Conservation (phyloP, 169 alveolate species). For the Fabrea salina region DNA sequence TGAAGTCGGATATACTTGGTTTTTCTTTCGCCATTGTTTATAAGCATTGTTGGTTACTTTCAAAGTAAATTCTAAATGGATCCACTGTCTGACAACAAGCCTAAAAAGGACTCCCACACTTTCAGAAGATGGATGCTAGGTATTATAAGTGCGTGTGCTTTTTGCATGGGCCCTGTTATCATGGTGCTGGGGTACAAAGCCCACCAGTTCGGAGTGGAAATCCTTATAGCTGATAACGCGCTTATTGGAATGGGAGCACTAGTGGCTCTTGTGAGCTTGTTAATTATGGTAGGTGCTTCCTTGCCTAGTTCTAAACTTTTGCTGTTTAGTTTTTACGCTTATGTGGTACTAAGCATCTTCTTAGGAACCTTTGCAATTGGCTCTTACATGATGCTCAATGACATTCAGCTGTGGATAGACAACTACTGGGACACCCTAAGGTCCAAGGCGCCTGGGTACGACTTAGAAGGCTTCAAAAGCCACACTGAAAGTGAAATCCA, state of each 20-base stretch:
- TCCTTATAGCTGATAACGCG: slow-evolving; percentile 32
- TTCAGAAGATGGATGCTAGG: slow-evolving; percentile 33
- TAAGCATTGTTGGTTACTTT: too few relatives aligned
- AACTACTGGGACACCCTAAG: slow-evolving; percentile 22
- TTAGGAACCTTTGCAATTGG: slow-evolving; percentile 17
- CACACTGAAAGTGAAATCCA: slow-evolving; percentile 20
- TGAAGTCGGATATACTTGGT: too few relatives aligned
- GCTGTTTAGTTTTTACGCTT: slow-evolving; percentile 18
- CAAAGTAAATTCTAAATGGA: too few relatives aligned
- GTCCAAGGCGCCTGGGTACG: neutral
- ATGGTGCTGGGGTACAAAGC: slow-evolving; percentile 26
- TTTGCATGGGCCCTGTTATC: slow-evolving; percentile 26
- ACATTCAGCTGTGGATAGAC: slow-evolving; percentile 19
- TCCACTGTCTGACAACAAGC: too few relatives aligned
- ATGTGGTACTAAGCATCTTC: neutral
- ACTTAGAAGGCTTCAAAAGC: neutral
- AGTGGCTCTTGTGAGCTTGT: neutral
- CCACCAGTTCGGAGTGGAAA: slow-evolving; percentile 1
- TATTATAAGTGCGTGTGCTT: neutral
- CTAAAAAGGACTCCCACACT: neutral
- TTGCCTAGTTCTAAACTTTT: neutral
- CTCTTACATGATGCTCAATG: neutral
- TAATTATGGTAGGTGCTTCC: neutral
- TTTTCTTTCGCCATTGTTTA: too few relatives aligned
- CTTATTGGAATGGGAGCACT: slow-evolving; percentile 32